These are phyloP conservation scores for Fusarium verrucosum DNA, from an alignment of 2,329 filamentous ascomycete species.

Conservation along the genomic window DNA sequence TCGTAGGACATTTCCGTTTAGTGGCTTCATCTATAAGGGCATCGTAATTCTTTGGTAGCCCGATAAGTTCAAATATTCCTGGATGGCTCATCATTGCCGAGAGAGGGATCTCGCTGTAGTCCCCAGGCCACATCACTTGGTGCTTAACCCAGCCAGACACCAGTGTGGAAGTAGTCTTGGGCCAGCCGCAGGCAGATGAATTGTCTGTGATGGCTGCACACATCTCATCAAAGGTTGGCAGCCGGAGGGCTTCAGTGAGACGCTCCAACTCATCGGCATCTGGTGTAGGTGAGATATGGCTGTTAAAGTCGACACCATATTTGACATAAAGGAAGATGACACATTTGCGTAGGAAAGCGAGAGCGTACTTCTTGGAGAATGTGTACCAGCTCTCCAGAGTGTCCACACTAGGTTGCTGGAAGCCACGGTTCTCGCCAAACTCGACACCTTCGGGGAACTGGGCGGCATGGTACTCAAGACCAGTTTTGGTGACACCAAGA, in stretches of 20 bases:
- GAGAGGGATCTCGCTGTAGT: constrained; percentile 44
- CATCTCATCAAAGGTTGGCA: constrained; percentile 83
- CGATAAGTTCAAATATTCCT: constrained; percentile 91
- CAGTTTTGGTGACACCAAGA: constrained; percentile 56
- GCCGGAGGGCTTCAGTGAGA: constrained; percentile 75
- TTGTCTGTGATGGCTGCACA: constrained; percentile 67
- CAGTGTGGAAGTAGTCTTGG: constrained; percentile 55
- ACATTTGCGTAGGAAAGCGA: constrained; percentile 89
- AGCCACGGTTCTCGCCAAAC: constrained; percentile 56
- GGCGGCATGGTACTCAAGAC: constrained; percentile 53
- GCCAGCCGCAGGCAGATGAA: constrained; percentile 59
- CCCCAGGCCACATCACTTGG: constrained; percentile 56
- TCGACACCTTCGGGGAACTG: constrained; percentile 41
- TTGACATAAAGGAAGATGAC: constrained; percentile 86
- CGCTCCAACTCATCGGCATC: constrained; percentile 83
- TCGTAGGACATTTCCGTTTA: constrained; percentile 82
- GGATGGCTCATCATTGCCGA: constrained; percentile 76
- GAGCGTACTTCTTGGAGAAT: constrained; percentile 81
- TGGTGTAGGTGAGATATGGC: constrained; percentile 68
- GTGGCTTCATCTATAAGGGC: constrained; percentile 92
- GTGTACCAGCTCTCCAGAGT: constrained; percentile 64
- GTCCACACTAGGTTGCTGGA: constrained; percentile 65
- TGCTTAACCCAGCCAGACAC: constrained; percentile 79
- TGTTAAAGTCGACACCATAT: constrained; percentile 87
- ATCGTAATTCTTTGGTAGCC: constrained; percentile 91